phyloP scores from a whole-genome alignment of 192 early-diverging fungal genomes.

The Podila horticola region DNA sequence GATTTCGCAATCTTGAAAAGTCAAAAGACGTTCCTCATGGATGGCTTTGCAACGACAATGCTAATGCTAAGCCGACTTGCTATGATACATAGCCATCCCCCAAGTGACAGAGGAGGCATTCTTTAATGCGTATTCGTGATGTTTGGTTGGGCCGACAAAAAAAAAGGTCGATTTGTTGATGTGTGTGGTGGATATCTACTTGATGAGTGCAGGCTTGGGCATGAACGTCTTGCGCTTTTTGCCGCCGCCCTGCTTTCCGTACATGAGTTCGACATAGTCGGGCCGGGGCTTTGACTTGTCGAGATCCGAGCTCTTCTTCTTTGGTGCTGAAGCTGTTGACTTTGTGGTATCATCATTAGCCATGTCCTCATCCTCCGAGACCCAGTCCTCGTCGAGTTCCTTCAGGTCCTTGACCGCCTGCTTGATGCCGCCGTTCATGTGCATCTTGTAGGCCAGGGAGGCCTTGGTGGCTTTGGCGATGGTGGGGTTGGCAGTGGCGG shows the following conservation, averaged over 20 bases:
- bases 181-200: constrained; percentile 16
- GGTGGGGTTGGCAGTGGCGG: constrained; percentile 39
- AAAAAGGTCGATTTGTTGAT: too few relatives aligned
- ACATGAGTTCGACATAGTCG: constrained; percentile 51
- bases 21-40: too few relatives aligned
- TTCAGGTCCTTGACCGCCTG: constrained; percentile 41
- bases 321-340: neutral
- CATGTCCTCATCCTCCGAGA: constrained; percentile 41
- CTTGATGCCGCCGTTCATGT: constrained; percentile 45
- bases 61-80: too few relatives aligned
- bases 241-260: constrained; percentile 33
- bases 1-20: too few relatives aligned
- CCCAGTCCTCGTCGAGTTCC: constrained; percentile 14
- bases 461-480: constrained; percentile 39
- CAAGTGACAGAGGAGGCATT: too few relatives aligned
- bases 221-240: constrained; percentile 48
- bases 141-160: neutral
- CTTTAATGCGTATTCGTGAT: neutral
- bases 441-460: constrained; percentile 50
- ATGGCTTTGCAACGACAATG: too few relatives aligned
- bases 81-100: too few relatives aligned
- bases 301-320: constrained; percentile 28
- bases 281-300: constrained; percentile 44
- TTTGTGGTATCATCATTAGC: neutral
- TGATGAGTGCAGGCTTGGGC: constrained; percentile 48